Conservation (phyloP, 768 basidiomycete genomes). For the Baorangia bicolor region DNA sequence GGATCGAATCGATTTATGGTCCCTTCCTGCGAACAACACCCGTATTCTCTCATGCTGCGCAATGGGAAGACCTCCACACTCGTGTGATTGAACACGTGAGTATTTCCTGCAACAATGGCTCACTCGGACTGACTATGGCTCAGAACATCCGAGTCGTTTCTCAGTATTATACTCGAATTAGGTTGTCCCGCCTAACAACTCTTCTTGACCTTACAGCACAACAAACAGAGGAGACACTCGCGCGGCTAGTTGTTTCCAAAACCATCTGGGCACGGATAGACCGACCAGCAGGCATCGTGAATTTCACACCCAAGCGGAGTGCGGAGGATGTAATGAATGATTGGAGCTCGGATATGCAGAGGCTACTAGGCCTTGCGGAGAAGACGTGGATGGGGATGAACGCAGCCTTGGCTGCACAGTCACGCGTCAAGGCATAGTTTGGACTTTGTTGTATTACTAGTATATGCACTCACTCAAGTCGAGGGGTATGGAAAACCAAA, state of each 20-base stretch:
- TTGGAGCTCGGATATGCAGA: constrained; percentile 97
- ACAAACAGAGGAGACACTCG: constrained; percentile 86
- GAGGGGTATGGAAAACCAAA: background rate
- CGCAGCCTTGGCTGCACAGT: constrained; percentile 82
- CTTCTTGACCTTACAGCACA: constrained; percentile 82
- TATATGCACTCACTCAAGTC: constrained; percentile 1
- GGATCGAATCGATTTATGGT: constrained; percentile 86
- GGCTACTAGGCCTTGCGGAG: constrained; percentile 86
- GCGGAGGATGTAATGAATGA: constrained; percentile 96
- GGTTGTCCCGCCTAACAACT: constrained; percentile 74
- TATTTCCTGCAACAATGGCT: constrained; percentile 11
- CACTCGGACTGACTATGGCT: background rate
- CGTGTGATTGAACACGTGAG: constrained; percentile 95
- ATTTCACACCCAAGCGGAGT: constrained; percentile 77
- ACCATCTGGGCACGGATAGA: constrained; percentile 94
- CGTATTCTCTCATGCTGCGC: constrained; percentile 74
- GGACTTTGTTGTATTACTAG: constrained; percentile 18
- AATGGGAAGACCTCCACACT: constrained; percentile 94
- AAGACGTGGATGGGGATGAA: constrained; percentile 99
- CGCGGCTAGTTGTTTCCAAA: constrained; percentile 86
- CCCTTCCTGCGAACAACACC: constrained; percentile 74
- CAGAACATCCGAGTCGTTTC: constrained; percentile 97
- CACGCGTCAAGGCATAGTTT: constrained; percentile 49
- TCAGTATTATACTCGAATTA: constrained; percentile 93
- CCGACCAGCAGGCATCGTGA: constrained; percentile 85